Evolutionary conservation across 2,329 filamentous ascomycete species (phyloP).

Genomic region (Verticillium nonalfalfae): DNA sequence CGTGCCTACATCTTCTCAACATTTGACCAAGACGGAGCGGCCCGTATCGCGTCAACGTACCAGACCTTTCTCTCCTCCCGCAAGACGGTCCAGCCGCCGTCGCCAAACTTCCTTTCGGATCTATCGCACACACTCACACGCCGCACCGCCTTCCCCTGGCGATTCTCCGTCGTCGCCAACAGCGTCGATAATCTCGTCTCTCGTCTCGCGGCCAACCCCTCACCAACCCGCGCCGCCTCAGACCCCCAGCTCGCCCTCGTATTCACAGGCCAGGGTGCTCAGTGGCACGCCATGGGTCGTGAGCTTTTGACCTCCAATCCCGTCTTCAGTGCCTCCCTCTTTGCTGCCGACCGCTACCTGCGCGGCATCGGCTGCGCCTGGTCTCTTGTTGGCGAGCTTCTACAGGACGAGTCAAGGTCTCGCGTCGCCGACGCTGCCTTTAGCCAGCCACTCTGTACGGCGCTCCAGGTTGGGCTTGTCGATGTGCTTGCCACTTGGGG

Average conservation of each 20-base stretch:
- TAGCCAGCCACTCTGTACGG: constrained; percentile 29
- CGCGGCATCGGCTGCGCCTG: constrained; percentile 18
- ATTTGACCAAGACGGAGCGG: too few species aligned
- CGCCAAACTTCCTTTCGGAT: constrained; percentile 14
- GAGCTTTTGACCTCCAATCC: constrained; percentile 17
- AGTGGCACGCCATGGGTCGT: constrained; percentile 17
- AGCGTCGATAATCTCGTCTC: constrained; percentile 5
- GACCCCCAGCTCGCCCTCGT: constrained; percentile 11
- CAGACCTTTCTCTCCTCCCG: too few species aligned
- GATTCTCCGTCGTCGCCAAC: constrained; percentile 16
- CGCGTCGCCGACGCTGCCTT: constrained; percentile 16
- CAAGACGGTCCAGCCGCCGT: neutral
- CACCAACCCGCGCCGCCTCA: constrained; percentile 6
- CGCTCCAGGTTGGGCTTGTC: constrained; percentile 31
- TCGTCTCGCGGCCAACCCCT: constrained; percentile 7
- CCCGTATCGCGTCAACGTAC: too few species aligned
- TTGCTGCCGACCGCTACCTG: constrained; percentile 19
- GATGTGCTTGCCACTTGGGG: constrained; percentile 26
- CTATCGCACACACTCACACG: constrained; percentile 7
- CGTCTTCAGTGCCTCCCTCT: constrained; percentile 19
- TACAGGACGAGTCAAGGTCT: constrained; percentile 18
- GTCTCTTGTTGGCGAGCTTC: constrained; percentile 21
- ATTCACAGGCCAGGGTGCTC: constrained; percentile 19
- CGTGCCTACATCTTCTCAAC: too few species aligned
- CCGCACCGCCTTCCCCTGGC: constrained; percentile 14